Evolutionary conservation across 768 basidiomycete species (phyloP), one percentile per base, ranked within the genome.

Genomic region (Sutorius australiensis): DNA sequence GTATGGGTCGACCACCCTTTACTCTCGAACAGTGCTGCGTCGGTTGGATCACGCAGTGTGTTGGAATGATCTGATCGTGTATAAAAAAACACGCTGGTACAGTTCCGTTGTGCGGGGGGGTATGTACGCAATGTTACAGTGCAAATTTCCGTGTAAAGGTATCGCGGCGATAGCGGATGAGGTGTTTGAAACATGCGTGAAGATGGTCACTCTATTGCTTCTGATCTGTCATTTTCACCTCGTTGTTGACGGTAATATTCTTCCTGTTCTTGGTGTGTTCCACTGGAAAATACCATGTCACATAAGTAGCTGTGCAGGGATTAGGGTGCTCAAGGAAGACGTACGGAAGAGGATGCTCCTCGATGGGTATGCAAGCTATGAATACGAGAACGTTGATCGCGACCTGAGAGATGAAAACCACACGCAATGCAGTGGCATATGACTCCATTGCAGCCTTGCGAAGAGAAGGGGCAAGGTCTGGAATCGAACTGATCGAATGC

Each of bases 361-460:
- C 80, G 46, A 94, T 89, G 7, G 87, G 86, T 58, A 91, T 62
- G 65, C 82, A 84, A 40, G 80, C 77, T 54, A 92, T 70, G 65
- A 92, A 80, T 37, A 79, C 78, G 53, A 89, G 64, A 63, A 89
- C 58, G 57, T 84, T 86, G 58, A 87, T 72, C 30, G 77, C 84
- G 48, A 79, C 75, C 64, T 92, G 91, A 63, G 83, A 85, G 53
- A 91, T 82, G 75, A 94, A 95, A 54, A 92, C 89, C 58, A 82
- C 82, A 63, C 80, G 84, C 62, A 94, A 75, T 53, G 92, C 88
- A 64, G 83, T 80, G 42, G 83, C 83, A 71, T 93, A 95, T 2
- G 89, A 89, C 56, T 82, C 78, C 50, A 89, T 75, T 8, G 90
- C 92, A 46, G 81, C 82, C 56, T 77, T 69, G 60, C 73, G 78